phyloP scores from a whole-genome alignment of 2,329 filamentous ascomycete species.

The Erysiphe pulchra region DNA sequence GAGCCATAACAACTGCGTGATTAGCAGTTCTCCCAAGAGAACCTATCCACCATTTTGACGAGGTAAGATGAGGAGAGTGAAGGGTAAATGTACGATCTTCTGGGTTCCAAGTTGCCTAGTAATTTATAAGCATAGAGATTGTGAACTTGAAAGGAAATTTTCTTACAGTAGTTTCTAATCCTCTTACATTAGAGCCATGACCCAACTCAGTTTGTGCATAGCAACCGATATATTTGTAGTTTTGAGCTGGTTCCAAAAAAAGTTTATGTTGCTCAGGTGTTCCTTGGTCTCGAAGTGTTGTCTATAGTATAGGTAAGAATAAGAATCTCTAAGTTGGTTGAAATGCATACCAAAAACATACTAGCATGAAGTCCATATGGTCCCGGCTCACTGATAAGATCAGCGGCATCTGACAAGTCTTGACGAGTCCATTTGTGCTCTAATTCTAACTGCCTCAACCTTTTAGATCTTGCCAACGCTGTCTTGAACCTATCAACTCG shows the following conservation, averaged over 20 bases:
- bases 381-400: constrained; percentile 45
- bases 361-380: constrained; percentile 47
- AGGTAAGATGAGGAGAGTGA: constrained; percentile 46
- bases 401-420: constrained; percentile 37
- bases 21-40: constrained; percentile 53
- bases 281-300: constrained; percentile 44
- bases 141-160: neutral
- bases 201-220: constrained; percentile 64
- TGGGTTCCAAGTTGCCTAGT: constrained; percentile 33
- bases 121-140: neutral
- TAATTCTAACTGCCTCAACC: constrained; percentile 36
- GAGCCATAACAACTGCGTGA: constrained; percentile 55
- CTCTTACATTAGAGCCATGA: constrained; percentile 52
- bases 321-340: neutral
- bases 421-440: constrained; percentile 41
- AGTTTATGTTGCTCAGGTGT: constrained; percentile 47
- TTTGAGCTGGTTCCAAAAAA: constrained; percentile 41
- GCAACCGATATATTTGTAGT: constrained; percentile 50
- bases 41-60: constrained; percentile 71
- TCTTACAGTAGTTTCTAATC: constrained; percentile 15
- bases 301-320: constrained; percentile 15
- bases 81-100: constrained; percentile 50
- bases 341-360: constrained; percentile 33
- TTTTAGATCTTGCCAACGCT: constrained; percentile 44
- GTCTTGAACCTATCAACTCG: constrained; percentile 42